Conservation (phyloP, 176 grass and related monocot species). For the Oryza meyeriana region DNA sequence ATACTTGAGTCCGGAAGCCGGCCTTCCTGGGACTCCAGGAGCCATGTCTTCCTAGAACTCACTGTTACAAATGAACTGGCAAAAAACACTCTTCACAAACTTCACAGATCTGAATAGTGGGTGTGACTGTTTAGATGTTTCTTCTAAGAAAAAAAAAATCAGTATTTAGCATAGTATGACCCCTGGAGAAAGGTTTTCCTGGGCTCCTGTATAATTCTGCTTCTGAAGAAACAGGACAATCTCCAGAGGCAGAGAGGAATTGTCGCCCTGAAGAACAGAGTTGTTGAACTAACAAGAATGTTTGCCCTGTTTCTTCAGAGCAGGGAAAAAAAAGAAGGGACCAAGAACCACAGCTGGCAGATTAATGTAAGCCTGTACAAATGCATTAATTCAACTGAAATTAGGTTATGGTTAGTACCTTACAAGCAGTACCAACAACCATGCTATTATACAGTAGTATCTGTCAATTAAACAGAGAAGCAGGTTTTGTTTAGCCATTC, state of each 20-base stretch:
- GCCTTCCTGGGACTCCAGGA: background rate
- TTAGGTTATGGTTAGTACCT: background rate
- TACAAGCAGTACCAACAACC: background rate
- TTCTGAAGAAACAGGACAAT: background rate
- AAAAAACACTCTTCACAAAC: background rate
- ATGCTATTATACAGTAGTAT: background rate
- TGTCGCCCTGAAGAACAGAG: background rate
- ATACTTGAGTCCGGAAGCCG: background rate
- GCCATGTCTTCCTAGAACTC: no score
- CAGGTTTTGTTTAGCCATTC: background rate
- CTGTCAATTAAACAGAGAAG: background rate
- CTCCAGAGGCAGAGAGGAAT: background rate
- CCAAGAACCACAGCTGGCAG: background rate
- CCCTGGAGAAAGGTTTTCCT: background rate
- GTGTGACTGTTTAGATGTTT: background rate
- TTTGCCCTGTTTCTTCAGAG: background rate
- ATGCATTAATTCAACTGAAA: background rate
- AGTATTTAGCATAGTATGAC: background rate
- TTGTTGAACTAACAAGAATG: background rate
- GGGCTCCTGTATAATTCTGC: background rate
- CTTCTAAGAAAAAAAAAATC: background rate
- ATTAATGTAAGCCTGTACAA: background rate
- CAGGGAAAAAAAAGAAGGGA: background rate
- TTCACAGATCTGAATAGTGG: background rate
- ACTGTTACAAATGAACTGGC: background rate